A percentile compares a stretch with the other conserved stretches of the same genome.
Evolutionary conservation across 441 rosid genomes (phyloP).

Genomic region (Mallotus japonicus): DNA sequence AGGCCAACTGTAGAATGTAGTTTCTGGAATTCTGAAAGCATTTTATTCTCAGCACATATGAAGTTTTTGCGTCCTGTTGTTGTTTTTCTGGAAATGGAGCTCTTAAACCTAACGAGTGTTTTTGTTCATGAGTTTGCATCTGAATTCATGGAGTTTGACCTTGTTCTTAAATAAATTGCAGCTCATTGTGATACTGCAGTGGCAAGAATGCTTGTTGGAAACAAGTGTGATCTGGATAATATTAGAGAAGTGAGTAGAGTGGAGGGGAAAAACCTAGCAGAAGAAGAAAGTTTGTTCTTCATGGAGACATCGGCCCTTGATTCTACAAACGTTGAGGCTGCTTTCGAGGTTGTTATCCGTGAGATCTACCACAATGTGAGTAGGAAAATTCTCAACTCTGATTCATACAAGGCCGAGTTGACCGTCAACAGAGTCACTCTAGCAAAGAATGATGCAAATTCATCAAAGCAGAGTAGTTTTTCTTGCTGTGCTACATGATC

Average conservation of each 20-base stretch:
- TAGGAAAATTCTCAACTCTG: constrained; percentile 76
- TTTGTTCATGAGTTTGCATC: no score
- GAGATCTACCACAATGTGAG: constrained; percentile 75
- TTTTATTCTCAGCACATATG: no score
- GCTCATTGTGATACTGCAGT: constrained; percentile 74
- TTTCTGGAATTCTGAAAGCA: no score
- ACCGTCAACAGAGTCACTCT: constrained; percentile 68
- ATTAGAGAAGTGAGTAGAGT: constrained; percentile 70
- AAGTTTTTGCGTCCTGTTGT: no score
- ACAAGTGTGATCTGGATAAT: constrained; percentile 81
- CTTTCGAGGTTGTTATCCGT: constrained; percentile 82
- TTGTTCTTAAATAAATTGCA: constrained; percentile 29
- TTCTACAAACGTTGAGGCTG: constrained; percentile 72
- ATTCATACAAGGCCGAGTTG: constrained; percentile 79
- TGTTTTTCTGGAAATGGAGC: no score
- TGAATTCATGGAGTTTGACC: background rate
- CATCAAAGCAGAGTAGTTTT: constrained; percentile 34
- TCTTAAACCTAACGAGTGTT: no score
- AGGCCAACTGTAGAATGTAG: no score
- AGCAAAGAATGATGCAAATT: constrained; percentile 36
- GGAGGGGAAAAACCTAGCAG: constrained; percentile 77
- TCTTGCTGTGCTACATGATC: constrained; percentile 59
- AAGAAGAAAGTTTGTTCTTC: constrained; percentile 78
- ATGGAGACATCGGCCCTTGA: constrained; percentile 95
- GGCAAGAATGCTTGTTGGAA: constrained; percentile 88